These are phyloP conservation scores for Epichloe scottii DNA, from an alignment of 2,329 filamentous ascomycete species.

Conservation along the genomic window DNA sequence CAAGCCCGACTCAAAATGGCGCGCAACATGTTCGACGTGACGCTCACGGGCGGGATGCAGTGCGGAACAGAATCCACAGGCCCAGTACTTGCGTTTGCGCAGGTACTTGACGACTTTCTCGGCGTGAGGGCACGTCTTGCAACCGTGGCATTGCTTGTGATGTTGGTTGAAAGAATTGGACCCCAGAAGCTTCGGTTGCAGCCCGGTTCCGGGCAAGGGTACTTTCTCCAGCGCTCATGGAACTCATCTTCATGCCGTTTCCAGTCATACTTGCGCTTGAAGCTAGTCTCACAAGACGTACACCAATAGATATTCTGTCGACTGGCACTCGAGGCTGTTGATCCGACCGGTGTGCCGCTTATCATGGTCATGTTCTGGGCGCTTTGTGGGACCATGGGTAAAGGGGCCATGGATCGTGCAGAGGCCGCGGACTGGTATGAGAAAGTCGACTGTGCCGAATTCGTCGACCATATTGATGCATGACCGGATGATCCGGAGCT, in stretches of 20 bases:
- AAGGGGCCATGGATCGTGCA: conserved; percentile 23
- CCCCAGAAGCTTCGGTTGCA: conserved; percentile 59
- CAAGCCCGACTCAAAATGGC: conserved; percentile 52
- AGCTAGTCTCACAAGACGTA: conserved; percentile 49
- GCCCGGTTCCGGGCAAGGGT: conserved; percentile 48
- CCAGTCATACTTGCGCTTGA: conserved; percentile 58
- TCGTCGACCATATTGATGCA: conserved; percentile 32
- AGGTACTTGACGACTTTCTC: conserved; percentile 51
- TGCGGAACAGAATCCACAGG: conserved; percentile 54
- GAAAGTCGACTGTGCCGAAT: conserved; percentile 26
- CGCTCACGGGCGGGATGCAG: conserved; percentile 52
- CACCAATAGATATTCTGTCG: conserved; percentile 42
- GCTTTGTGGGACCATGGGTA: conserved; percentile 22
- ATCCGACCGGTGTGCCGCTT: conserved; percentile 19
- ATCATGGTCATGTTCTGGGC: conserved; percentile 17
- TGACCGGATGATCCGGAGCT: conserved; percentile 38
- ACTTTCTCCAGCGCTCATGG: conserved; percentile 55
- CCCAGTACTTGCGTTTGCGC: conserved; percentile 54
- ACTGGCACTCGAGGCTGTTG: conserved; percentile 16
- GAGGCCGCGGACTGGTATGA: conserved; percentile 26
- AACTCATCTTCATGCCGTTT: conserved; percentile 59
- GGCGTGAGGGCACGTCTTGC: conserved; percentile 52
- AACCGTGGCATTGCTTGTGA: conserved; percentile 52
- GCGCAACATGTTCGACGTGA: conserved; percentile 54
- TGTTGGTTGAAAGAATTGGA: conserved; percentile 58